These are phyloP conservation scores for Picea sitchensis DNA, from an alignment of 75 land plant genomes.

Conservation along the genomic window DNA sequence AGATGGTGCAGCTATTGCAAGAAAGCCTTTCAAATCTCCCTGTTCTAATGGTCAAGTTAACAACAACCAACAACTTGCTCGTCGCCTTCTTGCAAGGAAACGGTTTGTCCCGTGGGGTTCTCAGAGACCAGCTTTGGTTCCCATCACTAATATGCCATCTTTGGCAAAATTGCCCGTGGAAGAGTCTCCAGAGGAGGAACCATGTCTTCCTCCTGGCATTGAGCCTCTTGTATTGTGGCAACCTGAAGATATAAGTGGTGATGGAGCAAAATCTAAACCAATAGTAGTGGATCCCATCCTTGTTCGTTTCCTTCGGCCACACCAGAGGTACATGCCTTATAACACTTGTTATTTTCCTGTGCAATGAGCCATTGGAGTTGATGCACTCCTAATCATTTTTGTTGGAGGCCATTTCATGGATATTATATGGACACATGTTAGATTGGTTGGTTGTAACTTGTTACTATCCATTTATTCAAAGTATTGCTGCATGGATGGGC, in stretches of 20 bases:
- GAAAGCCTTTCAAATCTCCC: slow-evolving; percentile 95
- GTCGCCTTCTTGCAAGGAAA: slow-evolving; percentile 83
- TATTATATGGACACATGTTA: neutral
- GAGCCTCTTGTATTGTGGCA: slow-evolving; percentile 94
- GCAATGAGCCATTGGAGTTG: neutral
- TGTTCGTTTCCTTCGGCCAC: slow-evolving; percentile 83
- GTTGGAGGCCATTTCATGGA: neutral
- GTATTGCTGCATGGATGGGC: neutral
- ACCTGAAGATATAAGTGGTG: slow-evolving; percentile 48
- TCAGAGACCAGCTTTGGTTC: slow-evolving; percentile 39
- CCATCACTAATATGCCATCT: slow-evolving; percentile 28
- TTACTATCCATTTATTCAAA: neutral
- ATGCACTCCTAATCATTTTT: slow-evolving; percentile 4
- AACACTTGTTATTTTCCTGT: neutral
- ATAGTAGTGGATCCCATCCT: slow-evolving; percentile 85
- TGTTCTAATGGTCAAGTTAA: slow-evolving; percentile 41
- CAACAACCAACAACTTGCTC: slow-evolving; percentile 58
- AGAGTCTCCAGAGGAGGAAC: slow-evolving; percentile 29
- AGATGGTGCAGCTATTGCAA: slow-evolving; percentile 67
- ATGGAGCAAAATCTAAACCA: slow-evolving; percentile 8
- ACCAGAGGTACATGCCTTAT: slow-evolving; percentile 68
- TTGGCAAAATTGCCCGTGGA: slow-evolving; percentile 20
- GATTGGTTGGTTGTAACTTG: neutral
- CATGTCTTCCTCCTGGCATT: slow-evolving; percentile 72
- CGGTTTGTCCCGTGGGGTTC: slow-evolving; percentile 95